Evolutionary conservation across 441 rosid species (phyloP), one percentile per base, ranked within the genome.

Genomic region (Gossypium aridum): DNA sequence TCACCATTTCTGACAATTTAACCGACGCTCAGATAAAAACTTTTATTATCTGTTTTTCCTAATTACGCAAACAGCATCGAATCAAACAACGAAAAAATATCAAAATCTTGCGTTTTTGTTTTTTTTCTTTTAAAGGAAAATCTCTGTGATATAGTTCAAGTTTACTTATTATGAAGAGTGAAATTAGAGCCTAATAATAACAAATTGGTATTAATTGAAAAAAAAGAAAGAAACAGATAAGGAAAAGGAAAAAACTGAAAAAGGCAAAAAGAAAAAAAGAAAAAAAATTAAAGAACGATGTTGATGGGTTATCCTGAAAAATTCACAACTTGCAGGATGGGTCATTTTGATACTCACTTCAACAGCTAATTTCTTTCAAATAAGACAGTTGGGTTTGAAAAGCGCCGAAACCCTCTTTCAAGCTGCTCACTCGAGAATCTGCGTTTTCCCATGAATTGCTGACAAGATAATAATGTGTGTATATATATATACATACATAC

Each of bases 261-360:
- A 39, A 39, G 45, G 12, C 45, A 8, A 39, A 39, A 39, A 39
- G 45, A 39, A 39, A 8, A 39, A 39, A 39, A 39, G 45, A 39
- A 39, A 39, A 39, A 37, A 34, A 70, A 53, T 34, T 14, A 8
- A 71, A 75, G 73, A 67, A 61, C 72, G 95, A 87, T 82, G 86
- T 66, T 76, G 88, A 87, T 82, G 87, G 84, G 78, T 75, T 86
- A 85, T 85, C 87, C 77, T 64, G 80, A 83, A 81, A 82, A 72
- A 85, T 83, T 77, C 77, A 78, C 71, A 71, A 72, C 77, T 63
- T 51, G 80, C 80, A 72, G 70, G 77, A 81, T 62, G 80, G 84
- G 88, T 77, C 85, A 78, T 71, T 39, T 75, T 83, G 92, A 90
- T 83, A 89, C 86, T 81, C 81, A 19, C 78, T 80, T 47, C 77